Conservation (phyloP, 148 eudicot genomes). For the Selenicereus undatus region DNA sequence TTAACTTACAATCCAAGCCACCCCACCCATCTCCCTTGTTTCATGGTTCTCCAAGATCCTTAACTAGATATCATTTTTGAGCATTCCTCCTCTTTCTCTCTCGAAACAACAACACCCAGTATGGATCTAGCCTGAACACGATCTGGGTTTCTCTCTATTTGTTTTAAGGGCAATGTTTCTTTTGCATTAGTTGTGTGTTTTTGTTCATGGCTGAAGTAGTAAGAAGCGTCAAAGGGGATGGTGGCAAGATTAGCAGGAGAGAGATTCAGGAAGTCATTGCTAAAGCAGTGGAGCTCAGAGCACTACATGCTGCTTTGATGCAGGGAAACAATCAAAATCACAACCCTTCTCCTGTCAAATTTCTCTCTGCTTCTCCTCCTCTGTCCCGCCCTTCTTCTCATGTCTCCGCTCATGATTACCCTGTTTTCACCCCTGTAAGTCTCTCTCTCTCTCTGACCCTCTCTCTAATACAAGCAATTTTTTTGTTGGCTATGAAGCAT, state of each 20-base stretch:
- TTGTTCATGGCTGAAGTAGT: not conserved
- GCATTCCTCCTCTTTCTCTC: not conserved
- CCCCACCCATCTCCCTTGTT: not conserved
- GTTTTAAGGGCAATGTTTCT: too few relatives aligned
- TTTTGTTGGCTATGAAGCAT: not conserved
- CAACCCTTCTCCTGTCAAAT: not conserved
- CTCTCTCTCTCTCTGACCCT: not conserved
- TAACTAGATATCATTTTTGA: not conserved
- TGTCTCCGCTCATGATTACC: constrained; percentile 5
- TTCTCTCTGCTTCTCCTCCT: constrained; percentile 10
- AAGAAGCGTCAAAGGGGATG: not conserved
- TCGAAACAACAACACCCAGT: too few relatives aligned
- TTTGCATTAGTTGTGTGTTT: not conserved
- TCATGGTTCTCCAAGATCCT: not conserved
- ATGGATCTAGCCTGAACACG: too few relatives aligned
- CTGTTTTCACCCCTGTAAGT: constrained; percentile 15
- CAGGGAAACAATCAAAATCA: not conserved
- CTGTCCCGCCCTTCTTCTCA: not conserved
- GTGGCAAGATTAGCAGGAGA: not conserved
- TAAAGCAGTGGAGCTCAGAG: constrained; percentile 10
- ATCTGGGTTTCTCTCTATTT: too few relatives aligned
- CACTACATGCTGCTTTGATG: constrained; percentile 8
- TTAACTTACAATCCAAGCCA: not conserved
- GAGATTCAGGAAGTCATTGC: constrained; percentile 7
- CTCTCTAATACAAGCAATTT: not conserved